A percentile compares a stretch with the other conserved stretches of the same genome.
Conservation (phyloP, 257 asterid genomes). For the Salvia miltiorrhiza region DNA sequence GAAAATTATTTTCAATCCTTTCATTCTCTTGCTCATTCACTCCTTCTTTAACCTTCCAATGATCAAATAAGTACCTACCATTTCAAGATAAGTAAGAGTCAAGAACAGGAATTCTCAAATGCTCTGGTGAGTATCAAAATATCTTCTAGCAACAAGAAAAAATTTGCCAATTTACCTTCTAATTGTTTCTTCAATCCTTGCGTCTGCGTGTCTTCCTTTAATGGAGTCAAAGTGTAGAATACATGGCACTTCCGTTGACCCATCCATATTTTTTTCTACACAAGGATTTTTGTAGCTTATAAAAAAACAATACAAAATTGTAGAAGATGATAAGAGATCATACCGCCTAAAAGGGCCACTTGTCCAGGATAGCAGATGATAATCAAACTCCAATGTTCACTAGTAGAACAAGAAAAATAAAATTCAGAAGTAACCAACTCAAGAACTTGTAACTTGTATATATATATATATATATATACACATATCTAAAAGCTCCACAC, state of each 20-base stretch:
- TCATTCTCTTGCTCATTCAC: conserved; percentile 33
- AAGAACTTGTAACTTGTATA: background rate
- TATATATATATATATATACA: background rate
- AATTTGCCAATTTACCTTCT: conserved; percentile 35
- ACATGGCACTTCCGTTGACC: conserved; percentile 43
- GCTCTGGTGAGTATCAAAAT: conserved; percentile 12
- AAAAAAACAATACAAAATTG: conserved; percentile 3
- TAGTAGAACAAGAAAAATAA: conserved; percentile 25
- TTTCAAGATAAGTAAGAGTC: conserved; percentile 17
- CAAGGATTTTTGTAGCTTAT: conserved; percentile 19
- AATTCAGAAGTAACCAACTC: conserved; percentile 16
- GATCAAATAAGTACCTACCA: conserved; percentile 69
- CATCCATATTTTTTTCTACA: conserved; percentile 41
- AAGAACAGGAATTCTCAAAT: background rate
- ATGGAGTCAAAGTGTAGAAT: conserved; percentile 77
- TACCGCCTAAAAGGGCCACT: conserved; percentile 46
- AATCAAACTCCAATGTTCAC: conserved; percentile 85
- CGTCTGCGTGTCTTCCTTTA: conserved; percentile 56
- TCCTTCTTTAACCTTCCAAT: conserved; percentile 54
- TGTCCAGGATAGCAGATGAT: conserved; percentile 68
- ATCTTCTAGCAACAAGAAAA: conserved; percentile 1
- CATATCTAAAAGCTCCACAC: conserved; percentile 5
- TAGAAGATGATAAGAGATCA: conserved; percentile 11
- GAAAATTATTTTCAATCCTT: conserved; percentile 33
- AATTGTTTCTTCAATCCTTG: conserved; percentile 36